phyloP scores from a whole-genome alignment of 108 stramenopile genomes.

The Bacterosira constricta region DNA sequence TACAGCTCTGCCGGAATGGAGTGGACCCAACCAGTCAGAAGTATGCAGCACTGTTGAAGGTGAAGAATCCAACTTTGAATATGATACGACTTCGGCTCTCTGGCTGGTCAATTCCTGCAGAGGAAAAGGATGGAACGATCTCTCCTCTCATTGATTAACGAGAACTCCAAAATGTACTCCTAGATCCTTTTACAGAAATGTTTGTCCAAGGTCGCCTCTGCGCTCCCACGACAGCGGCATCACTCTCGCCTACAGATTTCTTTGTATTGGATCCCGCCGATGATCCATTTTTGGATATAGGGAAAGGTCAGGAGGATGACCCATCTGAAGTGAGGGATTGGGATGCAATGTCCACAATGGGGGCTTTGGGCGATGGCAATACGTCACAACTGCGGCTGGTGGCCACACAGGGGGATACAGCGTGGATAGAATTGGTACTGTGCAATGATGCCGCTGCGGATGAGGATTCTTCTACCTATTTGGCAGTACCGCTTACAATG shows the following conservation, averaged over 20 bases:
- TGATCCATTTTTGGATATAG: conserved; percentile 73
- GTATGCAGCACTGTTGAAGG: conserved; percentile 60
- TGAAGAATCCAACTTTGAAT: conserved; percentile 80
- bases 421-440: conserved; percentile 65
- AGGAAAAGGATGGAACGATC: not conserved
- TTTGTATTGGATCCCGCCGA: conserved; percentile 61
- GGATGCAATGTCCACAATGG: conserved; percentile 47
- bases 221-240: conserved; percentile 15
- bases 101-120: not conserved
- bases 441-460: not conserved
- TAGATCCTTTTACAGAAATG: conserved; percentile 57
- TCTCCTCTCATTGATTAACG: conserved; percentile 3
- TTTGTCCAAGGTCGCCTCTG: conserved; percentile 34
- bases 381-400: conserved; percentile 43
- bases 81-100: conserved; percentile 62
- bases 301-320: conserved; percentile 52
- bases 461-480: not conserved
- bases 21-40: conserved; percentile 18
- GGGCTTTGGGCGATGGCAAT: conserved; percentile 1
- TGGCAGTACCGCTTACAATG: conserved; percentile 66
- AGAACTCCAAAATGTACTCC: conserved; percentile 52
- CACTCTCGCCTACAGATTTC: conserved; percentile 40
- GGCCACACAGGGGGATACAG: conserved; percentile 51
- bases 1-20: conserved; percentile 48
- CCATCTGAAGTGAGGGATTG: conserved; percentile 63